Conservation (phyloP, 2,329 filamentous ascomycete genomes). For the Ophiostoma populinum region DNA sequence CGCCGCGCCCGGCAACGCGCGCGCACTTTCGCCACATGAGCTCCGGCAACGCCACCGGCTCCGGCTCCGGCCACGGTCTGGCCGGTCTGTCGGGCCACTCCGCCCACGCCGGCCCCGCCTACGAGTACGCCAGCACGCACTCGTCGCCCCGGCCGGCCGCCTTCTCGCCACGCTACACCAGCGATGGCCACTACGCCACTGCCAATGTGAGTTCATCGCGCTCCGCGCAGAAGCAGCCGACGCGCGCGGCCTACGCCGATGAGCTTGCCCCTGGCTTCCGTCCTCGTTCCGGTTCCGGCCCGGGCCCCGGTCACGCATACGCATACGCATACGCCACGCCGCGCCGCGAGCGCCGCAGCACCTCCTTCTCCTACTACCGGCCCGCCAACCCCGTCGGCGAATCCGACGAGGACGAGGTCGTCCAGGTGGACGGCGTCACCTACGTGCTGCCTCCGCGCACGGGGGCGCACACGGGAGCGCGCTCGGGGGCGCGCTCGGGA, state of each 20-base stretch:
- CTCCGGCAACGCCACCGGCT: conserved; percentile 15
- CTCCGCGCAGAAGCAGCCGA: conserved; percentile 26
- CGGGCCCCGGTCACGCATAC: background rate
- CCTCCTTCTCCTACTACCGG: conserved; percentile 38
- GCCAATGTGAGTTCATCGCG: conserved; percentile 45
- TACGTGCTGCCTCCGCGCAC: conserved; percentile 36
- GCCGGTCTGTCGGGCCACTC: conserved; percentile 15
- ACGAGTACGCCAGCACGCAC: conserved; percentile 20
- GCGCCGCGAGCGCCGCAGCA: conserved; percentile 37
- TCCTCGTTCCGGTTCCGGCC: conserved; percentile 6
- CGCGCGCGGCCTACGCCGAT: conserved; percentile 7
- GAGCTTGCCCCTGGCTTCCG: background rate
- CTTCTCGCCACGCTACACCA: conserved; percentile 44
- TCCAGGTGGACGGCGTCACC: conserved; percentile 35
- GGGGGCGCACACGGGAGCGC: conserved; percentile 19
- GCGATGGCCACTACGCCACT: conserved; percentile 45
- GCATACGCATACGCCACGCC: conserved; percentile 18
- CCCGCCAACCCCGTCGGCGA: conserved; percentile 41
- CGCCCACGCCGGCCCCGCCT: conserved; percentile 19
- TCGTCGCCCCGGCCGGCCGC: conserved; percentile 25
- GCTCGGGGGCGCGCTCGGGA: too few species aligned
- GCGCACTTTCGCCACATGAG: conserved; percentile 30
- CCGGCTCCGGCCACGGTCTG: conserved; percentile 7
- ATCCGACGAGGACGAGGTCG: conserved; percentile 44
- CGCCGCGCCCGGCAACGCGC: conserved; percentile 35